These are phyloP conservation scores for Eimeria praecox DNA, from an alignment of 169 alveolate species.

Conservation along the genomic window DNA sequence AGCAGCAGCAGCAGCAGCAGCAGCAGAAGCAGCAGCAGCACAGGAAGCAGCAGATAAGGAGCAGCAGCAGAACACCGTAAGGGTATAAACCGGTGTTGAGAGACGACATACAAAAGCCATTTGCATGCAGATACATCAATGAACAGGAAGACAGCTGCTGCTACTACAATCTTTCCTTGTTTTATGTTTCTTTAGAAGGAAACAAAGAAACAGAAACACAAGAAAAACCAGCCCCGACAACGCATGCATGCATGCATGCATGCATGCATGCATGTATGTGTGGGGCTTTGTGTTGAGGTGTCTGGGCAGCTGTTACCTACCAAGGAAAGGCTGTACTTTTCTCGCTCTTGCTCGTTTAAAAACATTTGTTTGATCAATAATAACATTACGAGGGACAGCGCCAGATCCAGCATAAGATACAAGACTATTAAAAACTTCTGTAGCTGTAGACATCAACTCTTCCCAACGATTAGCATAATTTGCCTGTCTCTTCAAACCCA, in stretches of 20 bases:
- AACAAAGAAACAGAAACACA: too few species aligned
- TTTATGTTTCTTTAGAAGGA: too few species aligned
- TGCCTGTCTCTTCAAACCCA: slow-evolving; percentile 61
- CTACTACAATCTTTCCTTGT: too few species aligned
- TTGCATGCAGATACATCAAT: too few species aligned
- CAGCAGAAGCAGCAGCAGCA: neutral
- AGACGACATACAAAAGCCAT: too few species aligned
- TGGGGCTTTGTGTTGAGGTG: neutral
- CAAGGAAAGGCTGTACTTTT: slow-evolving; percentile 68
- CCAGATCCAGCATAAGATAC: slow-evolving; percentile 56
- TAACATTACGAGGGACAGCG: slow-evolving; percentile 49
- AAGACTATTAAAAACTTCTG: slow-evolving; percentile 65
- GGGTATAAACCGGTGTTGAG: too few species aligned
- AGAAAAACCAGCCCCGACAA: too few species aligned
- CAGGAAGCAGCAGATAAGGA: neutral
- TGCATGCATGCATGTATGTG: neutral
- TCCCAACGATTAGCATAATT: slow-evolving; percentile 76
- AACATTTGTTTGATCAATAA: slow-evolving; percentile 75
- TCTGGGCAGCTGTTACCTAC: neutral
- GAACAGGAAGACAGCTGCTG: too few species aligned
- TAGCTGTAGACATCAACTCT: slow-evolving; percentile 76
- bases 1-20: neutral
- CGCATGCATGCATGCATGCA: too few species aligned
- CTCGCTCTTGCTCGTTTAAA: slow-evolving; percentile 60
- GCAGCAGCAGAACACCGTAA: neutral